Base-by-base conservation (phyloP, 257 asterid species). In the Handroanthus guayacan region DNA sequence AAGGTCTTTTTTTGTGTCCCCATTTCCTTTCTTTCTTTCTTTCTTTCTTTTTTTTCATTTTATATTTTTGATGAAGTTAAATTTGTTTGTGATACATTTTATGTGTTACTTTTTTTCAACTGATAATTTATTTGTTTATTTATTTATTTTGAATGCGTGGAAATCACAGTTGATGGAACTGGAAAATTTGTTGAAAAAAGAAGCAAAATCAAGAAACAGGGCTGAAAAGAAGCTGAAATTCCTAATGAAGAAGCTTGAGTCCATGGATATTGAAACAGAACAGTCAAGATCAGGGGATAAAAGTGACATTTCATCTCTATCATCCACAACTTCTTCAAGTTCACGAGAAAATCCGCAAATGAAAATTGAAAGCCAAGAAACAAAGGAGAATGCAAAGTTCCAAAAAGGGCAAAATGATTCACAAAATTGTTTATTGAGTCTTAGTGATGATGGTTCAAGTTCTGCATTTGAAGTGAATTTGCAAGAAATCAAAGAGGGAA, bases 221-320 rank as follows among this genome's bases (percentile, higher is more conserved):
- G 97, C 97, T 20, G 97, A 92, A 78, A 92, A 80, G 81, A 90
- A 73, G 78, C 92, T 94, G 69, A 90, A 81, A 58, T 70, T 73
- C 67, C 75, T 90, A 6, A 63, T 84, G 79, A 88, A 90, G 78
- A 94, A 90, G 79, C 95, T 94, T 16, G 80, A 88, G 54, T 83
- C 90, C 70, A 65, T 85, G 75, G 87, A 85, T 69, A 73, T 88
- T 67, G 93, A 76, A 76, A 80, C 90, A 17, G 86, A 84, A 9
- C 64, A 69, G 38, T 84, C 86, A 1, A 63, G 82, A 25, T 86
- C 75, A 6, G 57, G 68, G 72, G 90, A 77, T 16, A 82, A 61
- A 71, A 82, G 77, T 55, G 97, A 87, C 79, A 78, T 80, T 75
- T 83, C 88, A 68, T 89, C 88, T 36, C 66, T 74, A 2, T 84